These are phyloP conservation scores for Beauveria sp. DNA, from an alignment of 2,329 filamentous ascomycete species.

Conservation along the genomic window DNA sequence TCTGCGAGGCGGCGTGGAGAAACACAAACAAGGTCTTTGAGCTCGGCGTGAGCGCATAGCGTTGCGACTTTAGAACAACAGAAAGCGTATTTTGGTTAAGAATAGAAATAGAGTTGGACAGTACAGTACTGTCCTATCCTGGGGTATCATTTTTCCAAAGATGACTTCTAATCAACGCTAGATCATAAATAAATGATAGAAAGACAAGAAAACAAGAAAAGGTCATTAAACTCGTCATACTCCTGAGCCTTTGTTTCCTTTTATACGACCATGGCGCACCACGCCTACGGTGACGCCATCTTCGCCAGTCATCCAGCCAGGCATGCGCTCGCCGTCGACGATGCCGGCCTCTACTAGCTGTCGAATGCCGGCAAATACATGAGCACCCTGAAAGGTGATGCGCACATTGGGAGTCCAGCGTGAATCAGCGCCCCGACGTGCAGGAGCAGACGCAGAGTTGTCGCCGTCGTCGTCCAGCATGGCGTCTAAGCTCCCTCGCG, in stretches of 20 bases:
- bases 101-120: slow-evolving; percentile 12
- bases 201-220: neutral
- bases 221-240: slow-evolving; percentile 25
- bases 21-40: slow-evolving; percentile 79
- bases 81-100: neutral
- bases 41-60: slow-evolving; percentile 42
- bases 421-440: slow-evolving; percentile 4
- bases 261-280: slow-evolving; percentile 59
- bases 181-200: neutral
- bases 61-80: neutral
- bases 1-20: slow-evolving; percentile 77
- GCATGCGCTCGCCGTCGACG: slow-evolving; percentile 70
- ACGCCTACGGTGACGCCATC: slow-evolving; percentile 69
- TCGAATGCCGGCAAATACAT: slow-evolving; percentile 75
- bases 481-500: slow-evolving; percentile 23
- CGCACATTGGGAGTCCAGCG: slow-evolving; percentile 36
- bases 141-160: slow-evolving; percentile 11
- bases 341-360: slow-evolving; percentile 70
- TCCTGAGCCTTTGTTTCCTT: slow-evolving; percentile 49
- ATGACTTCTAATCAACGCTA: slow-evolving; percentile 1
- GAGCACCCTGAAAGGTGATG: slow-evolving; percentile 64
- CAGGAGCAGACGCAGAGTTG: neutral
- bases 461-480: slow-evolving; percentile 24
- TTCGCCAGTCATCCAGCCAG: slow-evolving; percentile 86
- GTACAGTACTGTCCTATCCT: neutral